Evolutionary conservation across 768 basidiomycete species (phyloP).

Genomic region (Cubamyces sp.): DNA sequence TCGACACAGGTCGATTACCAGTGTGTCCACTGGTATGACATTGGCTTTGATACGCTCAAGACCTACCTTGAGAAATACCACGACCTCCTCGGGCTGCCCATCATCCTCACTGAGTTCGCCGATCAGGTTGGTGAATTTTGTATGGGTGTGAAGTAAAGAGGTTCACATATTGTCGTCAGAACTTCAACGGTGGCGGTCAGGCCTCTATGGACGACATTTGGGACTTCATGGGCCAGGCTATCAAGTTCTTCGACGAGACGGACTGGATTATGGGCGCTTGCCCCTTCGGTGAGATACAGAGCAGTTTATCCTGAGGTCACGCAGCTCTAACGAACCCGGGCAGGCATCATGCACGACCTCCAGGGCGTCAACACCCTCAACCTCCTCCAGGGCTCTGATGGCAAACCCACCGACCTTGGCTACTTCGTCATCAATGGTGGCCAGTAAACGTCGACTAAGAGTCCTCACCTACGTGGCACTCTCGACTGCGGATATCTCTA

Average conservation of each 20-base stretch:
- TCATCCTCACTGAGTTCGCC: conserved; percentile 77
- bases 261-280: conserved; percentile 48
- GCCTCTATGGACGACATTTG: conserved; percentile 46
- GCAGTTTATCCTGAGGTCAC: not conserved
- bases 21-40: conserved; percentile 75
- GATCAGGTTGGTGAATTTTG: conserved; percentile 47
- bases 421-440: conserved; percentile 46
- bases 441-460: not conserved
- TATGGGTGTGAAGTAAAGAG: no score
- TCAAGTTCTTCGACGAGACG: conserved; percentile 50
- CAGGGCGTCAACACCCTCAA: conserved; percentile 60
- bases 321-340: not conserved
- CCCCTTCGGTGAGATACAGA: conserved; percentile 61
- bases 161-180: no score
- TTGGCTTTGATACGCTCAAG: conserved; percentile 49
- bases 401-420: conserved; percentile 58
- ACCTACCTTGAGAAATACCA: conserved; percentile 54
- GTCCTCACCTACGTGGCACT: no score
- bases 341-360: conserved; percentile 61
- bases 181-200: conserved; percentile 53
- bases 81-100: conserved; percentile 41
- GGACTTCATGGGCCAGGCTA: conserved; percentile 51
- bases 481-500: not conserved
- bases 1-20: conserved; percentile 52
- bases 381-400: conserved; percentile 49